Conservation (phyloP, 352 stramenopile species). For the Phytophthora hibernalis region DNA sequence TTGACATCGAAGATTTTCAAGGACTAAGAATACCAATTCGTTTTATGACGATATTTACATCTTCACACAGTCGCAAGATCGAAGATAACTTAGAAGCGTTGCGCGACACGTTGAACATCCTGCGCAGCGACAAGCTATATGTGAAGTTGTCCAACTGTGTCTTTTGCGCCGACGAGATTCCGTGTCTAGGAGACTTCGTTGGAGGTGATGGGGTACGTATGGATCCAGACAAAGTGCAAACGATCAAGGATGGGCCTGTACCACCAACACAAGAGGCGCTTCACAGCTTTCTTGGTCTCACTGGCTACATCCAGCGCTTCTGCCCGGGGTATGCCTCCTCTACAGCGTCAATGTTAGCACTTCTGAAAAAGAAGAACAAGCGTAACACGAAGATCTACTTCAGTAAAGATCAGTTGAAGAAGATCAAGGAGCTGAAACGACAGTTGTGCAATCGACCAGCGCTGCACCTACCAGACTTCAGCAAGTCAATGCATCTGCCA, state of each 20-base stretch:
- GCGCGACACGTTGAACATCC: conserved; percentile 4
- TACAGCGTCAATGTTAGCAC: neutral
- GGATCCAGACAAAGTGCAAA: conserved; percentile 6
- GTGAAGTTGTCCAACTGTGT: conserved; percentile 8
- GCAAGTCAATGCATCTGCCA: conserved; percentile 2
- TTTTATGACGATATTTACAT: conserved; percentile 22
- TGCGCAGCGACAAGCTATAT: conserved; percentile 11
- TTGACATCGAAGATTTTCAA: conserved; percentile 14
- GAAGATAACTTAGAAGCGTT: conserved; percentile 8
- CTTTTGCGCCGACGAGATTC: conserved; percentile 7
- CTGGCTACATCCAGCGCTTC: conserved; percentile 5
- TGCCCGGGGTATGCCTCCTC: neutral
- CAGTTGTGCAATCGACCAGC: conserved; percentile 1
- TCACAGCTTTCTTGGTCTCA: conserved; percentile 6
- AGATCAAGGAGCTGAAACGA: conserved; percentile 3
- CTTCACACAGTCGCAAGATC: conserved; percentile 11
- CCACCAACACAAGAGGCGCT: conserved; percentile 1
- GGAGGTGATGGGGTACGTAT: conserved; percentile 1
- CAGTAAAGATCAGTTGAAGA: conserved; percentile 2
- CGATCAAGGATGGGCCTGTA: conserved; percentile 3
- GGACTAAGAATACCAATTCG: conserved; percentile 5
- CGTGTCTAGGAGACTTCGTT: neutral
- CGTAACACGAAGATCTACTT: conserved; percentile 7
- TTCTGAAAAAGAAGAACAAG: conserved; percentile 1
- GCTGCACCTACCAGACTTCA: neutral